phyloP scores from a whole-genome alignment of 2,329 filamentous ascomycete species.

The Talaromyces verruculosus region DNA sequence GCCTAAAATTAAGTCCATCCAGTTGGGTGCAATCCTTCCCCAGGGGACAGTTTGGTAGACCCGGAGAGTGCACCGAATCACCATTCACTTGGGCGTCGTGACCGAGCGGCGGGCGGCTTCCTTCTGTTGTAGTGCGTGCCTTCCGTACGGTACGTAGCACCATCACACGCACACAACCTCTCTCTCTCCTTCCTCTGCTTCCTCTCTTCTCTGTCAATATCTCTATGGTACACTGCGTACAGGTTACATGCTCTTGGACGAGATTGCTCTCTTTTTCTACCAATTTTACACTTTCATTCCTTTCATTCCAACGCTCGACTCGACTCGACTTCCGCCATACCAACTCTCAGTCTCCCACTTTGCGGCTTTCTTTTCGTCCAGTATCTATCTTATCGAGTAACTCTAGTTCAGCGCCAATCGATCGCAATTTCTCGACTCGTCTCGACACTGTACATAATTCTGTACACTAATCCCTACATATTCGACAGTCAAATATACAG shows the following conservation, averaged over 20 bases:
- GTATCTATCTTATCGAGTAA: conserved; percentile 9
- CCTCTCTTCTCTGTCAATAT: not conserved
- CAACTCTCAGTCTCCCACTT: conserved; percentile 1
- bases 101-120: not conserved
- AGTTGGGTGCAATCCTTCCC: not conserved
- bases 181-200: not conserved
- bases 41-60: not conserved
- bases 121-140: not conserved
- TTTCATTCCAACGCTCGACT: not conserved
- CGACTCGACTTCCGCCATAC: not conserved
- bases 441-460: not conserved
- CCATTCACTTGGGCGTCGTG: not conserved
- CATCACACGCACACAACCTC: not conserved
- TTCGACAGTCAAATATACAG: not conserved
- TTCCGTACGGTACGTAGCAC: not conserved
- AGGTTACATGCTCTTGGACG: not conserved
- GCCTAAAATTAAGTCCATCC: conserved; percentile 5
- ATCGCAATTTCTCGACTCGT: not conserved
- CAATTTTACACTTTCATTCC: not conserved
- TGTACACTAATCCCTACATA: not conserved
- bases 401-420: not conserved
- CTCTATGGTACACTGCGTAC: too few relatives aligned
- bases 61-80: not conserved
- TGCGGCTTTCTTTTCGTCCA: not conserved
- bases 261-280: not conserved